Evolutionary conservation across 2,329 filamentous ascomycete genomes (phyloP).

Genomic region (Scedosporium apiospermum): DNA sequence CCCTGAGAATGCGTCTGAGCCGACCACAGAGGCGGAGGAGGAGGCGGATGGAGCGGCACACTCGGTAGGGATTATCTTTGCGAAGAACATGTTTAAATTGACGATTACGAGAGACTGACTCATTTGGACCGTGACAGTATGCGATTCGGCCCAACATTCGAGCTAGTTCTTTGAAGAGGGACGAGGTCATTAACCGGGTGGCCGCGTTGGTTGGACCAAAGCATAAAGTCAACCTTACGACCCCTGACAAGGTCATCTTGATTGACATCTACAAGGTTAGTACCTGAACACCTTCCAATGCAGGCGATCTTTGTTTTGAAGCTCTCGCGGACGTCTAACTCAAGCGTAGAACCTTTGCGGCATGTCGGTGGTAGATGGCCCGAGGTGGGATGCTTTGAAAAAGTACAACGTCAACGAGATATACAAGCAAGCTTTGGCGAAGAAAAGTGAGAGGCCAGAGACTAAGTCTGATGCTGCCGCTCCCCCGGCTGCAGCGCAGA

Average conservation of each 20-base stretch:
- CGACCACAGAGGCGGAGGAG: background rate
- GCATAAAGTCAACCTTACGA: slow-evolving; percentile 69
- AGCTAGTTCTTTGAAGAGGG: slow-evolving; percentile 27
- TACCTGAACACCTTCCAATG: background rate
- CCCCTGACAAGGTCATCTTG: slow-evolving; percentile 69
- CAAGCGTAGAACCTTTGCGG: slow-evolving; percentile 58
- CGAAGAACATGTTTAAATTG: background rate
- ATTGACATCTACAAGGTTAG: slow-evolving; percentile 56
- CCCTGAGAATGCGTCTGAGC: slow-evolving; percentile 4
- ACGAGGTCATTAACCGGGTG: slow-evolving; percentile 61
- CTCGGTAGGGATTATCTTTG: slow-evolving; percentile 29
- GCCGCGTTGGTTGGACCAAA: slow-evolving; percentile 54
- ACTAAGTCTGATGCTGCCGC: background rate
- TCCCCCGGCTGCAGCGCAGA: background rate
- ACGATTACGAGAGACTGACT: too few species aligned
- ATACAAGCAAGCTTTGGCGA: slow-evolving; percentile 31
- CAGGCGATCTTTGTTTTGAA: background rate
- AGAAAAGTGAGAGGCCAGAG: slow-evolving; percentile 4
- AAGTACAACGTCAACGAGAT: slow-evolving; percentile 71
- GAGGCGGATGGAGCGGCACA: slow-evolving; percentile 14
- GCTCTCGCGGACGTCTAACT: background rate
- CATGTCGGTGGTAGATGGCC: slow-evolving; percentile 65
- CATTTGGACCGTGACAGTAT: slow-evolving; percentile 43
- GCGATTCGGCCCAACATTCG: slow-evolving; percentile 75
- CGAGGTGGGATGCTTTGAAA: slow-evolving; percentile 64